Evolutionary conservation across 495 filamentous ascomycete species (phyloP), one percentile per base, ranked within the genome.

Genomic region (Durotheca rogersii): DNA sequence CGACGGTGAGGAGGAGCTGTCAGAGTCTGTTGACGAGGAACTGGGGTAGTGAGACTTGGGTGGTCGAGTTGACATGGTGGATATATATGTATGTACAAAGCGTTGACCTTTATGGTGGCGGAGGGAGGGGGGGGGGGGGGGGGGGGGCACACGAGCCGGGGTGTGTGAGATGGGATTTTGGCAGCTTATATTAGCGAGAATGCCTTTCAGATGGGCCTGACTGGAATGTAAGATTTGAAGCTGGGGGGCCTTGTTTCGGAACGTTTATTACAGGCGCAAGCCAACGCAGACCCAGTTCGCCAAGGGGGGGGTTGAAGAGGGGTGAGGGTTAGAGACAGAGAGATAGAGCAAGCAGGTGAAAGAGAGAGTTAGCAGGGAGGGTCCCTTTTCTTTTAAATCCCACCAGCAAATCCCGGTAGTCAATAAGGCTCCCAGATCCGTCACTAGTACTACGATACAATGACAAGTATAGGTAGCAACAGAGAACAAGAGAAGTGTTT

Each of bases 51-150:
- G 63, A 7, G 62, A 55, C 40, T 62, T 67, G 29, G 53, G 41
- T 46, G 64, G 61, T 47, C 71, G 66, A 45, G 61, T 62, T 43
- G 71, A 65, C 70, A 74, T 74, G 56, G 34, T 31, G 16, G 25
- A 35, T 54, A 12, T 35, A n/a, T n/a, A 27, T 27, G 23, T 27
- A 40, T 31, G 14, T 7, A 31, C n/a, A n/a, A n/a, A 25, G 41
- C 29, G 40, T 27, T 49, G 40, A 37, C 35, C 34, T 31, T 33
- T 33, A n/a, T 43, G 32, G 32, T 35, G 32, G 32, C 11, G 11
- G 32, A 35, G 11, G 32, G 32, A 11, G 32, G 32, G 12, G 23
- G 50, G 41, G 19, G 38, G 39, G 45, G 17, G 12, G 20, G 48
- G 37, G 46, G 41, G 45, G 48, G n/a, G n/a, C n/a, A n/a, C n/a